Evolutionary conservation across 352 stramenopile species (phyloP).

Genomic region (Phytophthora agathidicida): DNA sequence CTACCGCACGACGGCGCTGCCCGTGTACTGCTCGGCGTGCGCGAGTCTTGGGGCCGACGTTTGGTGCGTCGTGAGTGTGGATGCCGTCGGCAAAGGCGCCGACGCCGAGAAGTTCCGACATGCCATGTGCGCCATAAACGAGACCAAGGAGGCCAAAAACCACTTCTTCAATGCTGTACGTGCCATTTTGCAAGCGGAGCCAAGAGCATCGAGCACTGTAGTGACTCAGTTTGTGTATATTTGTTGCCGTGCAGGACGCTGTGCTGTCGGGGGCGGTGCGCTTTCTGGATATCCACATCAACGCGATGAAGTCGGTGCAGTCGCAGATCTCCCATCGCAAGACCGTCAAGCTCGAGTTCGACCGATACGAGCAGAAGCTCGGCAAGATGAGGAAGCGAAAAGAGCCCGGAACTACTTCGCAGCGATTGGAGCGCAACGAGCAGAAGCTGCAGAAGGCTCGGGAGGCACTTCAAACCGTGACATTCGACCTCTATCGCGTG

Average conservation of each 20-base stretch:
- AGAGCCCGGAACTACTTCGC: constrained; percentile 2
- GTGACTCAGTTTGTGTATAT: background rate
- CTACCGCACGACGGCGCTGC: constrained; percentile 65
- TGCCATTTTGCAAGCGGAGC: background rate
- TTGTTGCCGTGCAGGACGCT: constrained; percentile 45
- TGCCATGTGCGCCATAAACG: constrained; percentile 78
- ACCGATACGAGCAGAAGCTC: constrained; percentile 71
- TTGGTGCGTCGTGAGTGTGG: constrained; percentile 76
- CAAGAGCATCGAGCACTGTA: background rate
- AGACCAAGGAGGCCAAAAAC: constrained; percentile 77
- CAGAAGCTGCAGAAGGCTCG: constrained; percentile 56
- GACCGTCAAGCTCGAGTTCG: constrained; percentile 72
- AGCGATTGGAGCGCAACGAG: constrained; percentile 63
- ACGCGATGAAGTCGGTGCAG: constrained; percentile 75
- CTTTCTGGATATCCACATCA: constrained; percentile 79
- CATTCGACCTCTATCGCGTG: constrained; percentile 71
- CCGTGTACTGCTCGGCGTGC: constrained; percentile 66
- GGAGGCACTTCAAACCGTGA: constrained; percentile 52
- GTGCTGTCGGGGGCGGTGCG: constrained; percentile 63
- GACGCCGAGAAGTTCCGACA: constrained; percentile 78
- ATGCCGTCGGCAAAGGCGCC: constrained; percentile 59
- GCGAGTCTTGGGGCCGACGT: constrained; percentile 71
- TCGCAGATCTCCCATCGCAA: constrained; percentile 77
- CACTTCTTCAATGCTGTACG: constrained; percentile 76
- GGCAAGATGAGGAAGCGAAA: constrained; percentile 35